Evolutionary conservation across 2,329 filamentous ascomycete genomes (phyloP), one percentile per base, ranked within the genome.

Genomic region (Esteya vermicola): DNA sequence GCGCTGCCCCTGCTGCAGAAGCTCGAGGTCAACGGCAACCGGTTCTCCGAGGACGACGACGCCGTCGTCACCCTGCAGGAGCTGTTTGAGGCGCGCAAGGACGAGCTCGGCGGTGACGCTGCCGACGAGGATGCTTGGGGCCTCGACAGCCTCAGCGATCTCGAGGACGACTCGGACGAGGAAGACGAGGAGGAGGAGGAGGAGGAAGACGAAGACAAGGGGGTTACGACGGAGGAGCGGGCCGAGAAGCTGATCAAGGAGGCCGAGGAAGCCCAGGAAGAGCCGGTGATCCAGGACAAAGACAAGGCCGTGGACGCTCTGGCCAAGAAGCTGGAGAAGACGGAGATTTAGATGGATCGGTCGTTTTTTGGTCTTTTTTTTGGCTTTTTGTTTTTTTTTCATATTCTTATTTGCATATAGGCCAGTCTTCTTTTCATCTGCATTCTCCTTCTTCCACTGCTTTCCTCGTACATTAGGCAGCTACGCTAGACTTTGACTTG

Each of bases 1-100:
- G 68, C 70, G 3, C 70, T 98, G 9, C 86, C 85, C 2, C 72
- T 72, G 12, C 64, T 98, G 48, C 81, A 80, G 62, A 79, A 88
- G 52, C 75, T 98, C 37, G 91, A 96, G 62, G 65, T 98, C 49
- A 96, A 98, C 57, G 91, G 91, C 38, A 98, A 98, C 66, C 91
- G 85, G 56, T 94, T 98, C 51, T 67, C 72, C 9, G 88, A 95
- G 58, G 85, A 93, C 3, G 85, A 96, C 50, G 67, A 73, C 35
- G 74, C 74, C 22, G 70, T 95, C 32, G 61, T 75, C 45, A 67
- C 66, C 19, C 65, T 96, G 34, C 74, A 78, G 48, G 72, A 78
- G 38, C 64, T 91, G 22, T 67, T 95, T 21, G 79, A 85, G 43
- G 71, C 75, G 52, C 78, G 86, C 47, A 88, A 88, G 63, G 82